Conservation (phyloP, 2,329 filamentous ascomycete genomes). For the Diplodia scrobiculata region DNA sequence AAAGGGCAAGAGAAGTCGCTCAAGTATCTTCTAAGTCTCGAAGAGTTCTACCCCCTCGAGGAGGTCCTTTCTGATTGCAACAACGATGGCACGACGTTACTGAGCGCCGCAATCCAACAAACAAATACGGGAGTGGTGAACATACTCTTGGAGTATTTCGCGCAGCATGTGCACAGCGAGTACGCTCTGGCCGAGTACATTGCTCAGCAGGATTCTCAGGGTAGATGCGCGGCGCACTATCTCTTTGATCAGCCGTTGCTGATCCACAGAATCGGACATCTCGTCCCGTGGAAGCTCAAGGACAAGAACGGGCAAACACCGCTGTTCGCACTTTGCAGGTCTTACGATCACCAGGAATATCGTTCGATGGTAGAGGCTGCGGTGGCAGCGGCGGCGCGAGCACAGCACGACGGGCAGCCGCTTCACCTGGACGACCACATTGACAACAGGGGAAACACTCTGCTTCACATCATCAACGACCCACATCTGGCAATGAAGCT, state of each 20-base stretch:
- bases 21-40: slow-evolving; percentile 74
- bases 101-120: slow-evolving; percentile 88
- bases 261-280: slow-evolving; percentile 72
- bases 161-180: slow-evolving; percentile 56
- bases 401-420: slow-evolving; percentile 76
- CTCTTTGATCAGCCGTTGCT: slow-evolving; percentile 86
- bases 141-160: slow-evolving; percentile 71
- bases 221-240: slow-evolving; percentile 91
- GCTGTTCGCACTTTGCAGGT: slow-evolving; percentile 89
- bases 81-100: slow-evolving; percentile 82
- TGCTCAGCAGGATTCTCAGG: slow-evolving; percentile 75
- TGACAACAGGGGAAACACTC: slow-evolving; percentile 87
- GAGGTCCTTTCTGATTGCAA: slow-evolving; percentile 81
- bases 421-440: slow-evolving; percentile 91
- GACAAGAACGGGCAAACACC: slow-evolving; percentile 99
- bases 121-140: slow-evolving; percentile 75
- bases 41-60: slow-evolving; percentile 71
- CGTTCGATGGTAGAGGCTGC: slow-evolving; percentile 82
- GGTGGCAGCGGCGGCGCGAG: slow-evolving; percentile 69
- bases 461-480: slow-evolving; percentile 94
- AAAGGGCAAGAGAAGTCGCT: slow-evolving; percentile 70
- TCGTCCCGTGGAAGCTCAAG: slow-evolving; percentile 84
- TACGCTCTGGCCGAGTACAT: slow-evolving; percentile 68
- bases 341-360: slow-evolving; percentile 90
- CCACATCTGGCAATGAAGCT: slow-evolving; percentile 73